Evolutionary conservation across 108 stramenopile genomes (phyloP), one percentile per base, ranked within the genome.

Genomic region (Nitzschia sp.): DNA sequence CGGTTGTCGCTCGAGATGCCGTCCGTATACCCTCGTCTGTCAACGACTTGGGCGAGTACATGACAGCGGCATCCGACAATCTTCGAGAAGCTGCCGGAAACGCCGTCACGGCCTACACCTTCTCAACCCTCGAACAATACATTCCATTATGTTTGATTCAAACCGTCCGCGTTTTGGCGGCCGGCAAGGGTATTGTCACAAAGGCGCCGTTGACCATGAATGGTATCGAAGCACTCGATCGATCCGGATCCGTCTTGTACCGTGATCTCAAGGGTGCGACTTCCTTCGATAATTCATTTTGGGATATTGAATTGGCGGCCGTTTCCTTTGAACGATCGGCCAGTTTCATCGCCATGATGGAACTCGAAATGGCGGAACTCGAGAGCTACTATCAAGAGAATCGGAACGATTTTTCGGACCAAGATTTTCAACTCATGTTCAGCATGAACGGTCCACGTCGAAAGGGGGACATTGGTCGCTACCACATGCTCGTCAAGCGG

Each of bases 121-220:
- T 93, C 68, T 93, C 92, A 9, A 88, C 83, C 4, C 61, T 93
- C 53, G 92, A 93, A 73, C 92, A 93, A 46, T 93, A 90, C 65
- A 89, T 93, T 69, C 92, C 92, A 21, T 58, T 84, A 8, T 90
- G 79, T 48, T 45, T 93, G 48, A 93, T 93, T 76, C 84, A 93
- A 69, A 82, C 87, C 44, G 89, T 85, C 22, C 85, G 92, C 3
- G 80, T 89, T 9, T 77, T 93, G 68, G 92, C 89, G 15, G 71
- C 69, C 45, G 87, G 89, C 38, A 54, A 88, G 52, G 87, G 87
- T 9, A 77, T 84, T 25, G 69, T 80, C 6, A 53, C 69, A 0
- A 85, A 84, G 53, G 68, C 83, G 0, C 80, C 87, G 8, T 73
- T 93, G 27, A 85, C 92, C 9, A 76, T 93, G 62, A 88, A 93